Evolutionary conservation across 1,139 yeast species (phyloP).

Genomic region (Scheffersomyces quercinus): DNA sequence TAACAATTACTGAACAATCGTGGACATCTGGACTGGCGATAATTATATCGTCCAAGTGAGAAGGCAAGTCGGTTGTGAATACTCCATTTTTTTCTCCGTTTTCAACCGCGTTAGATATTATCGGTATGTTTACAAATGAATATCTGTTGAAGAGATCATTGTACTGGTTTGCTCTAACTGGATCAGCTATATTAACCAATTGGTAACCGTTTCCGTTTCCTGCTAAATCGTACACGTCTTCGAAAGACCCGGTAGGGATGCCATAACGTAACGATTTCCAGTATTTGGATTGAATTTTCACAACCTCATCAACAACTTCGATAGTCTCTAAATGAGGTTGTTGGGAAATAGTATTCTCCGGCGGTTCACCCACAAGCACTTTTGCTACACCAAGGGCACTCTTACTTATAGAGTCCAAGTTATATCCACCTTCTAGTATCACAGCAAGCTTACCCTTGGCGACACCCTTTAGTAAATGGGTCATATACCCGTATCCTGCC

Average conservation of each 20-base stretch:
- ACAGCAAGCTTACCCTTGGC: conserved; percentile 90
- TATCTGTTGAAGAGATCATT: conserved; percentile 53
- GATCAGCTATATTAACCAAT: conserved; percentile 59
- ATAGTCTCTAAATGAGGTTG: conserved; percentile 78
- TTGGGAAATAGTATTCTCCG: conserved; percentile 63
- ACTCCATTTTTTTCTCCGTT: conserved; percentile 25
- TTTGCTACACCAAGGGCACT: conserved; percentile 93
- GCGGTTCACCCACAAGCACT: conserved; percentile 92
- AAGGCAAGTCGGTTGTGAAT: conserved; percentile 47
- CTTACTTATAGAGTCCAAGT: conserved; percentile 83
- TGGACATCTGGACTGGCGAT: conserved; percentile 76
- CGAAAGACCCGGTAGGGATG: conserved; percentile 37
- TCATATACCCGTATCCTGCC: conserved; percentile 94
- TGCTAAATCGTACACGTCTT: conserved; percentile 40
- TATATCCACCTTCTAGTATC: conserved; percentile 95
- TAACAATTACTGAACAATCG: conserved; percentile 59
- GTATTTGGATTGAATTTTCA: conserved; percentile 76
- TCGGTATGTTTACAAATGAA: conserved; percentile 69
- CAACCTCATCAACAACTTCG: conserved; percentile 84
- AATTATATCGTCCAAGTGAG: conserved; percentile 65
- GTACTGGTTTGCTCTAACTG: conserved; percentile 72
- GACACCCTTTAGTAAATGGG: conserved; percentile 82
- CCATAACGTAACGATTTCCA: conserved; percentile 90
- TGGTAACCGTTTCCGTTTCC: conserved; percentile 30
- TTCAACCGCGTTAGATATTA: conserved; percentile 36